These are phyloP conservation scores for Betula pendula DNA, from an alignment of 306 rosid genomes.

Conservation along the genomic window DNA sequence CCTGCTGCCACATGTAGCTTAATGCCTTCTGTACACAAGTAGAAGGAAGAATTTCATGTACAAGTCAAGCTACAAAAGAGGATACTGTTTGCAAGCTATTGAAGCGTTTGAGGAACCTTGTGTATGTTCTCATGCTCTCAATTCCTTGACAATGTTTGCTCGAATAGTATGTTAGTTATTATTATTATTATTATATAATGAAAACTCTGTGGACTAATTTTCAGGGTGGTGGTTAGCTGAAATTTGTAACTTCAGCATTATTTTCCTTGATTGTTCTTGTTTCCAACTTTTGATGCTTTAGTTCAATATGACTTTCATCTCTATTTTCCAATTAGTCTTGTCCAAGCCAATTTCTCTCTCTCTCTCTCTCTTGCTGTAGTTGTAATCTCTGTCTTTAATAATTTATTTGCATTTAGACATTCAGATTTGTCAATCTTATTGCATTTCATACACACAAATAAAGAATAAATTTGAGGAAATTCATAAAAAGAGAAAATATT, in stretches of 20 bases:
- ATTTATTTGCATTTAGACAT: background rate
- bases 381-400: background rate
- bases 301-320: background rate
- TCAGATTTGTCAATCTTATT: background rate
- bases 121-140: conserved; percentile 27
- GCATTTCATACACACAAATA: background rate
- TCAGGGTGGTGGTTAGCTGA: background rate
- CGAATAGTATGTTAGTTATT: background rate
- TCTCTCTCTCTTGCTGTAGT: background rate
- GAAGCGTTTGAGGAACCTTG: conserved; percentile 45
- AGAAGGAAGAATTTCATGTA: conserved; percentile 27
- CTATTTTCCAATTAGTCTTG: background rate
- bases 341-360: background rate
- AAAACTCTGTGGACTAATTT: background rate
- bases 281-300: background rate
- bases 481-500: too few relatives aligned
- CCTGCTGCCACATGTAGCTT: conserved; percentile 26
- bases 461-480: too few relatives aligned
- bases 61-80: conserved; percentile 39
- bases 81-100: conserved; percentile 32
- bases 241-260: background rate
- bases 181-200: background rate
- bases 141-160: background rate
- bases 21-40: conserved; percentile 47
- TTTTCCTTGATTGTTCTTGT: background rate